Conservation (phyloP, 805 yeast species). For the Osmozyma mogii region DNA sequence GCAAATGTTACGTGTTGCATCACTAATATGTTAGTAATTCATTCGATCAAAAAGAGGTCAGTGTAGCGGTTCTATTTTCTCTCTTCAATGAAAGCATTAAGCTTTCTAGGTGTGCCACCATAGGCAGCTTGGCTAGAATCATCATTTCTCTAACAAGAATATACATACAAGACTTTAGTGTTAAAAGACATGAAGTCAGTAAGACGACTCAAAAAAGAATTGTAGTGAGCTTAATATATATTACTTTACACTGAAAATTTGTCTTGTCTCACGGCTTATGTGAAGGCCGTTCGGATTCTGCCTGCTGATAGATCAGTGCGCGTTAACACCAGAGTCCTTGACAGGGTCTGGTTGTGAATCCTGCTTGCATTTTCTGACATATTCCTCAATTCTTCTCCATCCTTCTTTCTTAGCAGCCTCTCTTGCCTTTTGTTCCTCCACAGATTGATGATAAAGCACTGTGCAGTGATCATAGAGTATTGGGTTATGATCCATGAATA, state of each 20-base stretch:
- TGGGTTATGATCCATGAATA: conserved; percentile 89
- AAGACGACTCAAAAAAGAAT: too few relatives aligned
- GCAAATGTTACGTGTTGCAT: conserved; percentile 1
- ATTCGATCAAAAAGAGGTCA: too few relatives aligned
- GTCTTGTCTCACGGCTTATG: too few relatives aligned
- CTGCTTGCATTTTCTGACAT: conserved; percentile 30
- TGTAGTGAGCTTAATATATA: too few relatives aligned
- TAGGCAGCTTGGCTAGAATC: conserved; percentile 16
- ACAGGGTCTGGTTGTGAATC: conserved; percentile 3
- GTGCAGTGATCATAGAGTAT: conserved; percentile 88
- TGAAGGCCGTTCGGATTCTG: too few relatives aligned
- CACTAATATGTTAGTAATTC: conserved; percentile 6
- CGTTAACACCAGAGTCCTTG: conserved; percentile 7
- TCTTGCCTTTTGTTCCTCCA: conserved; percentile 63
- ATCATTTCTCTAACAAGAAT: too few relatives aligned
- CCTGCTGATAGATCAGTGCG: conserved; percentile 2
- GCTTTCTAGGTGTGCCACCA: conserved; percentile 8
- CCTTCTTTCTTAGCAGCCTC: conserved; percentile 56
- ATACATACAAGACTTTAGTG: too few relatives aligned
- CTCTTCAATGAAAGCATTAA: too few relatives aligned
- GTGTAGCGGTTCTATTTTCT: conserved; percentile 28
- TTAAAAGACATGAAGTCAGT: too few relatives aligned
- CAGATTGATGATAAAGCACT: conserved; percentile 71
- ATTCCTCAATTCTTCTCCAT: conserved; percentile 63
- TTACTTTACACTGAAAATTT: too few relatives aligned